phyloP scores from a whole-genome alignment of 768 basidiomycete genomes.

The Asterophora lycoperdoides region DNA sequence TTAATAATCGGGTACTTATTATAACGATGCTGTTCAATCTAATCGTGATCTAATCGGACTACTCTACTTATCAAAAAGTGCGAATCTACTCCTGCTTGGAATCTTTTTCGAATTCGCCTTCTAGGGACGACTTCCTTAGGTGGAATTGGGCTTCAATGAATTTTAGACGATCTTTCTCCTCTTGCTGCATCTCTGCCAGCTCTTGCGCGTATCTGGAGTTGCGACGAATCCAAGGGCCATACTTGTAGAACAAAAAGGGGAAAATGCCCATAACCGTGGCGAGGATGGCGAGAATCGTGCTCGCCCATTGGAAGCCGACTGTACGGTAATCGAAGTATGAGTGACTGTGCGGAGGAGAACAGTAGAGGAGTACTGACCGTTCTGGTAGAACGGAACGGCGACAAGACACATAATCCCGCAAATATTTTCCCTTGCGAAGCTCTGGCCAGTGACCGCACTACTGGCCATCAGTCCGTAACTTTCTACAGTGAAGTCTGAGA shows the following conservation, averaged over 20 bases:
- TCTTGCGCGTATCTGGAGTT: conserved; percentile 19
- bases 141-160: conserved; percentile 12
- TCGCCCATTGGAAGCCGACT: conserved; percentile 21
- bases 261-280: conserved; percentile 18
- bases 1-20: too few species aligned
- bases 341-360: background rate
- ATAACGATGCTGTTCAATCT: too few species aligned
- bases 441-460: conserved; percentile 22
- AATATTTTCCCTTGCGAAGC: conserved; percentile 19
- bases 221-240: conserved; percentile 17
- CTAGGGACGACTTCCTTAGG: background rate
- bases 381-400: conserved; percentile 15
- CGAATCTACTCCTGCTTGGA: too few species aligned
- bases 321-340: background rate
- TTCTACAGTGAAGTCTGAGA: conserved; percentile 21
- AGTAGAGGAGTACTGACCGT: conserved; percentile 7
- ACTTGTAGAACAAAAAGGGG: conserved; percentile 19
- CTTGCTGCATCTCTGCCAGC: conserved; percentile 16
- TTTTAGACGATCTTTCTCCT: conserved; percentile 14
- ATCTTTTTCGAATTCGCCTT: background rate
- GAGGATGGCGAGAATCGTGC: conserved; percentile 19
- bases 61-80: too few species aligned
- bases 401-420: conserved; percentile 18
- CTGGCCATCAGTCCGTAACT: conserved; percentile 22
- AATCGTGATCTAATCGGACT: too few species aligned